These are phyloP conservation scores for Beta corolliflora DNA, from an alignment of 179 eudicot genomes.

Conservation along the genomic window DNA sequence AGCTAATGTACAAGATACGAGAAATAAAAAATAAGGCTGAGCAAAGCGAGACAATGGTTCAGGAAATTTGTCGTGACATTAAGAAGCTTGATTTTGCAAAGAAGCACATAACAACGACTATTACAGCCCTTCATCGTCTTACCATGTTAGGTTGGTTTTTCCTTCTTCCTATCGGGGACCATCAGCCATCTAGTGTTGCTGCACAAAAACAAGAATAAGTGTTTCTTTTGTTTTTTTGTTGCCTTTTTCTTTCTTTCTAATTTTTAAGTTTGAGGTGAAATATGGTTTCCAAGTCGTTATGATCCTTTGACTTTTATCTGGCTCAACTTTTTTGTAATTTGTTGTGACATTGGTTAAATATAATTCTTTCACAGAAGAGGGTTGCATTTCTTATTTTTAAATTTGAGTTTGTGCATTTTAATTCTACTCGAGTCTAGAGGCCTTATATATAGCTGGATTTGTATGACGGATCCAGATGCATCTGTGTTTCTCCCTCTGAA, in stretches of 20 bases:
- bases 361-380: neutral
- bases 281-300: neutral
- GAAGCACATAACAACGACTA: slow-evolving; percentile 96
- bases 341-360: neutral
- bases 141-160: slow-evolving; percentile 83
- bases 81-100: slow-evolving; percentile 97
- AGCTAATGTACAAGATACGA: slow-evolving; percentile 90
- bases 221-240: neutral
- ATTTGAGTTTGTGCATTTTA: too few relatives aligned
- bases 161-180: neutral
- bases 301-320: too few relatives aligned
- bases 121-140: slow-evolving; percentile 98
- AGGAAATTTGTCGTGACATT: slow-evolving; percentile 98
- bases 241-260: too few relatives aligned
- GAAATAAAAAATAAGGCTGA: slow-evolving; percentile 96
- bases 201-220: neutral
- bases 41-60: slow-evolving; percentile 99
- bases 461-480: neutral
- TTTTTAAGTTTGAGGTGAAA: neutral
- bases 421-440: too few relatives aligned
- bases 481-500: neutral
- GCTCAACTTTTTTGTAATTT: neutral
- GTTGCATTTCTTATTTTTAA: neutral
- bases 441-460: neutral
- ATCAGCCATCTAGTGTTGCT: neutral